Evolutionary conservation across 352 stramenopile species (phyloP), one percentile per base, ranked within the genome.

Genomic region (Phytophthora brassicae): DNA sequence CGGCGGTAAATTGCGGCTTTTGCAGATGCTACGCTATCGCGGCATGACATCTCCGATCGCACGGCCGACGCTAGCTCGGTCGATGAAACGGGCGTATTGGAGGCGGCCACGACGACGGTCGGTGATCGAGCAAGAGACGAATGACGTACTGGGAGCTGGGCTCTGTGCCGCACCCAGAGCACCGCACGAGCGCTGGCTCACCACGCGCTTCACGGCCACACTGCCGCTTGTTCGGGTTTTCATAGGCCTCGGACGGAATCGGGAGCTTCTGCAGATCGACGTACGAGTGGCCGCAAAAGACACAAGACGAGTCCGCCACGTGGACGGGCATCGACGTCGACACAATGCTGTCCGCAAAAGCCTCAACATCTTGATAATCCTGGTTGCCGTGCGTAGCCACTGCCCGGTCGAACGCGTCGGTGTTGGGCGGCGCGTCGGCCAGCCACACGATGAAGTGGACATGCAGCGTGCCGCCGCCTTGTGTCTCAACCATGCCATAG

Each of bases 391-490:
- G 14, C 39, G 7, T 28, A 14, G n/a, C 8, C 5, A 46, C 39
- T 5, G 19, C 19, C 5, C 22, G 39, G 22, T 28, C 7, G 39
- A 46, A 46, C 20, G 17, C 39, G 3, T 29, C 39, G 14, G 17
- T 29, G 39, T 47, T 47, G 7, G 41, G 41, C 19, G 41, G 41
- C 1, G 41, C 41, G 6, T 47, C 16, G 7, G 4, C 41, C 19
- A 45, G n/a, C 14, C 51, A 31, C 29, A 23, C 22, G 36, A 38
- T 20, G 23, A 56, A 56, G 45, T 28, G 33, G 22, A 39, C 38
- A 22, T 57, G 49, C 36, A 57, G 36, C 16, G 49, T 57, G 0
- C 49, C 49, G 1, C 49, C 49, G 17, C 33, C 49, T 47, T 57
- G 49, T 2, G 49, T 47, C 36, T 57, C 49, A 6, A 57, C 22